Evolutionary conservation across 2,329 filamentous ascomycete genomes (phyloP), one percentile per base, ranked within the genome.

Genomic region (Akanthomyces muscarius): DNA sequence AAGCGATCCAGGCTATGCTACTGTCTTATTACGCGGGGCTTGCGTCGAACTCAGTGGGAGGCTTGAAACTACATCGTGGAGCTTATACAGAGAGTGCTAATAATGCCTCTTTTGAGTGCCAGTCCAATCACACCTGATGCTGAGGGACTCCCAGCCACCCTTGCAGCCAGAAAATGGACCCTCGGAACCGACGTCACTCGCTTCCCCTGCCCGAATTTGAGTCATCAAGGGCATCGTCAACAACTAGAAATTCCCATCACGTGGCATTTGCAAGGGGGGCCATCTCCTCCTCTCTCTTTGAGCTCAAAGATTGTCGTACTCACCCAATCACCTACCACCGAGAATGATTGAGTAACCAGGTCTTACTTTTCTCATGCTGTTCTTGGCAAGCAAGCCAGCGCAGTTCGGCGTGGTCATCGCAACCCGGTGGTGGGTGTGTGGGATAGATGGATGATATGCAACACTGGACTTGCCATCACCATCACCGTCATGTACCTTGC

Each of bases 131-230:
- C 25, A 21, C 33, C 36, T 28, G 45, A 25, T 25, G 52, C 16
- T 54, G 36, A 41, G 45, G 33, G 21, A 42, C 45, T 50, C 41
- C 7, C 30, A 41, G 18, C 21, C 33, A 42, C 47, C 45, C 30
- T 21, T 59, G 45, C 23, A 30, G 56, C 45, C 48, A 41, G 13
- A 11, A 36, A 36, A 36, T 36, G 33, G 33, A 41, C 48, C n/a
- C 21, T 52, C 48, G 23, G 56, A 23, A 58, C 55, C 56, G 56
- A 59, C 56, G 56, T 59, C 55, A 58, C 45, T 42, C n/a, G n/a
- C 41, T 38, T 18, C 38, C 38, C n/a, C 44, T 48, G 55, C 33
- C 56, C 18, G 44, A 51, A 51, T 30, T 51, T 30, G 45, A 21
- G 41, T 51, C 36, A 10, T 14, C 56, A 59, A 30, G 4, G 21